Evolutionary conservation across 1,139 yeast species (phyloP), one percentile per base, ranked within the genome.

Genomic region (Taphrina flavorubra): DNA sequence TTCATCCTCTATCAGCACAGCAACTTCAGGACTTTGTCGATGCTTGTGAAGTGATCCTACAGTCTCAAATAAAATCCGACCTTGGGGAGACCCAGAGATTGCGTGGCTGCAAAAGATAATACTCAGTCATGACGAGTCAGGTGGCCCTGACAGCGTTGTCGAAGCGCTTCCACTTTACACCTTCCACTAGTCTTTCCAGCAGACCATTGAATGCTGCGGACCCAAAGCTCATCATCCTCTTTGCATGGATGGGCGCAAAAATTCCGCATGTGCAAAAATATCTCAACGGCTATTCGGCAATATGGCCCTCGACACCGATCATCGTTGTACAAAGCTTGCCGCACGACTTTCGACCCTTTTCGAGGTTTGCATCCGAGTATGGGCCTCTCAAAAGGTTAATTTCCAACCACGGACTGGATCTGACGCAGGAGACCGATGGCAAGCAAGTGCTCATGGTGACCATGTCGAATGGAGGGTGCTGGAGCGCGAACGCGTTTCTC

Each of bases 261-360:
- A 31, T 58, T 31, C 42, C 39, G 6, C 62, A 58, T 16, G 53
- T 44, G 13, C 62, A 58, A 53, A 58, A 58, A 44, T 58, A 58
- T 31, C 20, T 58, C 62, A 58, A 58, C n/a, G 62, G 62, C 10
- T 58, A 58, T 40, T 37, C 62, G 39, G 16, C 62, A 13, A 42
- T 58, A 20, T 58, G 62, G 62, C 62, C 62, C 8, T 42, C 62
- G 40, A 58, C 62, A 31, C 62, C 62, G 11, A 58, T 58, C 42
- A 31, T 58, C 42, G 31, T 58, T 39, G 53, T 58, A 4, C 62
- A 58, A 16, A 58, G 62, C 16, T 7, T 58, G 25, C 62, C 62
- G 14, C 62, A 42, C 14, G 62, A 58, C 16, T 58, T 58, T 31
- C 51, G 62, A 16, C 62, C 62, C 16, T 34, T 58, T 25, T 58